Evolutionary conservation across 2,329 filamentous ascomycete genomes (phyloP).

Genomic region (Stenocarpella maydis): DNA sequence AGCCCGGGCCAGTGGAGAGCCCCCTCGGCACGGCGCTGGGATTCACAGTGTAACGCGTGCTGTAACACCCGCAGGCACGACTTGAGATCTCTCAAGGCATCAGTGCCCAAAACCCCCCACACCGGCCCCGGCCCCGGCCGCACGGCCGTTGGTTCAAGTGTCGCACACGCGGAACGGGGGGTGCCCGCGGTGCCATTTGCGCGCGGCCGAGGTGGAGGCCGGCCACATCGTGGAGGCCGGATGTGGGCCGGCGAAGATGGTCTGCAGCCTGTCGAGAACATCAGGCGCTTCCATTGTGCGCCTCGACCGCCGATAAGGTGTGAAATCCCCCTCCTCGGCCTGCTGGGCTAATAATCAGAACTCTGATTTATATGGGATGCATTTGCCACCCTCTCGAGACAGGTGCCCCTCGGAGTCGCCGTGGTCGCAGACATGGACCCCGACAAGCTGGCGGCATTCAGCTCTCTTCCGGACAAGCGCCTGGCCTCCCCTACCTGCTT

Average conservation of each 20-base stretch:
- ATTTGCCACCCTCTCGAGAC: neutral
- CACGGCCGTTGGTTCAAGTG: neutral
- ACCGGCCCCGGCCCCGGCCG: slow-evolving; percentile 4
- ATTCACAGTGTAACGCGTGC: neutral
- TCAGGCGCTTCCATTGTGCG: neutral
- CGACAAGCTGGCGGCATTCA: neutral
- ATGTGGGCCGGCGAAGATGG: neutral
- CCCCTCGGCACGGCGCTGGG: neutral
- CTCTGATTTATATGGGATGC: slow-evolving; percentile 15
- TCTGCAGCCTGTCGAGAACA: slow-evolving; percentile 24
- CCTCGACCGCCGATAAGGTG: neutral
- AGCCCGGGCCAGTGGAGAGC: neutral
- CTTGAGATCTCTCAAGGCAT: slow-evolving; percentile 3
- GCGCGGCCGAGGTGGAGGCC: neutral
- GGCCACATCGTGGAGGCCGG: slow-evolving; percentile 3
- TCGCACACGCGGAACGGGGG: slow-evolving; percentile 3
- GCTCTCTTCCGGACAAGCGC: neutral
- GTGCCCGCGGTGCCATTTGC: neutral
- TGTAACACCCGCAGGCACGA: slow-evolving; percentile 15
- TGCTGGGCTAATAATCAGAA: neutral
- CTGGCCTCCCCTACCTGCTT: neutral
- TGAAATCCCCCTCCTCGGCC: neutral
- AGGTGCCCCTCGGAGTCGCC: slow-evolving; percentile 16
- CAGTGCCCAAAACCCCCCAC: slow-evolving; percentile 14
- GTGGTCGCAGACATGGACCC: neutral